Evolutionary conservation across 805 yeast species (phyloP).

Genomic region (Ogataea neopini): DNA sequence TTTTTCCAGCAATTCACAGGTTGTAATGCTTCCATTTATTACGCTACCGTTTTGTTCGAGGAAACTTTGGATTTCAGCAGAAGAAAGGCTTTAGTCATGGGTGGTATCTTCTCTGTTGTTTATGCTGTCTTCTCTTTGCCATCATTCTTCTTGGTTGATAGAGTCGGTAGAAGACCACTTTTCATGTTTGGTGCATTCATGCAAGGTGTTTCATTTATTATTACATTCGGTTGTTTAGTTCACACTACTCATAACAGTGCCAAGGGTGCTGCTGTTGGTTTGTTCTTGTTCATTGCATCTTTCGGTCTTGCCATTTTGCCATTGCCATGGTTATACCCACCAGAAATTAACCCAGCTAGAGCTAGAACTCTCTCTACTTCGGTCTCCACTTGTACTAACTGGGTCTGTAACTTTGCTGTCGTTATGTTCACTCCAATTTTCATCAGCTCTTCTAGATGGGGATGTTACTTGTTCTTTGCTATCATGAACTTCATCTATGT

Average conservation of each 20-base stretch:
- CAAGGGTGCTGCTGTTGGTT: slow-evolving; percentile 69
- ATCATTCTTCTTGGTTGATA: slow-evolving; percentile 59
- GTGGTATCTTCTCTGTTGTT: slow-evolving; percentile 64
- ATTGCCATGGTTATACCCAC: slow-evolving; percentile 61
- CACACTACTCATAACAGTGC: slow-evolving; percentile 43
- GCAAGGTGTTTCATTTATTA: slow-evolving; percentile 49
- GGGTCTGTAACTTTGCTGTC: slow-evolving; percentile 68
- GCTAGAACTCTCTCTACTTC: slow-evolving; percentile 72
- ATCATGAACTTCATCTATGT: slow-evolving; percentile 58
- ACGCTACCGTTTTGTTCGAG: slow-evolving; percentile 57
- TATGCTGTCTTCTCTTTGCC: slow-evolving; percentile 64
- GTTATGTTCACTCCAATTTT: slow-evolving; percentile 68
- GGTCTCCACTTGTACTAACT: slow-evolving; percentile 62
- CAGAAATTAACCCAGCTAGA: slow-evolving; percentile 66
- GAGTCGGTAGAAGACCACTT: slow-evolving; percentile 64
- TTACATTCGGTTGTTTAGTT: slow-evolving; percentile 51
- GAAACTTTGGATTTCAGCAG: slow-evolving; percentile 49
- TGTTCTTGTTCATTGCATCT: slow-evolving; percentile 57
- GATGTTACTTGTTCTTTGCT: slow-evolving; percentile 71
- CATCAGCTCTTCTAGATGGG: slow-evolving; percentile 54
- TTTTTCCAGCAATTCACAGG: slow-evolving; percentile 74
- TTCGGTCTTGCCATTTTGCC: slow-evolving; percentile 51
- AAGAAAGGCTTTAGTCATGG: slow-evolving; percentile 57
- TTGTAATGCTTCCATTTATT: slow-evolving; percentile 69
- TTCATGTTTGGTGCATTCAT: slow-evolving; percentile 48